These are phyloP conservation scores for Zygoascus flipseniorum DNA, from an alignment of 805 yeast species.

Conservation along the genomic window DNA sequence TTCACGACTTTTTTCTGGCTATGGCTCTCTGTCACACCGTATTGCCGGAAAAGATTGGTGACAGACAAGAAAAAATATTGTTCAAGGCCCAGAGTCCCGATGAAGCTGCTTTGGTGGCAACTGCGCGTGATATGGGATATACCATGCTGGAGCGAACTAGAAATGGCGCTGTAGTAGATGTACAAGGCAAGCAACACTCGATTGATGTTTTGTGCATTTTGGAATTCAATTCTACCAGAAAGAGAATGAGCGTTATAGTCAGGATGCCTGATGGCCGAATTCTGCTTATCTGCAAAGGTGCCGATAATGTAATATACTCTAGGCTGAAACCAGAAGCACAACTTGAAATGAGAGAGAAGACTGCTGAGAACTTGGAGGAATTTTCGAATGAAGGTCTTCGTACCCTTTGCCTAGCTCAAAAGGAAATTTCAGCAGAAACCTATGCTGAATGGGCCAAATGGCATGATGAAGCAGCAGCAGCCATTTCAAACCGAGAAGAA, in stretches of 20 bases:
- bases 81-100: slow-evolving; percentile 81
- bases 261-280: slow-evolving; percentile 36
- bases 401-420: slow-evolving; percentile 62
- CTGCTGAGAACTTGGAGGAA: slow-evolving; percentile 56
- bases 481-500: slow-evolving; percentile 53
- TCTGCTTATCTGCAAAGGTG: slow-evolving; percentile 58
- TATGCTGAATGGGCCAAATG: slow-evolving; percentile 44
- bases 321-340: slow-evolving; percentile 31
- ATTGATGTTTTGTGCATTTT: slow-evolving; percentile 48
- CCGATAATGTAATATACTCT: slow-evolving; percentile 60
- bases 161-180: slow-evolving; percentile 35
- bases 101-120: slow-evolving; percentile 71
- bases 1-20: slow-evolving; percentile 53
- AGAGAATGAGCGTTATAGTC: slow-evolving; percentile 72
- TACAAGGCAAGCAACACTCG: slow-evolving; percentile 37
- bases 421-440: slow-evolving; percentile 34
- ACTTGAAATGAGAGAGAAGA: slow-evolving; percentile 38
- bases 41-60: slow-evolving; percentile 44
- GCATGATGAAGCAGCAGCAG: slow-evolving; percentile 43
- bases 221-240: slow-evolving; percentile 63
- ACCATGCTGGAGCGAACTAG: slow-evolving; percentile 49
- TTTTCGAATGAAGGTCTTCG: slow-evolving; percentile 73
- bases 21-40: slow-evolving; percentile 72
- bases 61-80: slow-evolving; percentile 30
- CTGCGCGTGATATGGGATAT: slow-evolving; percentile 66